Base-by-base conservation (phyloP, 73 alveolate species). In the Uronychia binucleata region DNA sequence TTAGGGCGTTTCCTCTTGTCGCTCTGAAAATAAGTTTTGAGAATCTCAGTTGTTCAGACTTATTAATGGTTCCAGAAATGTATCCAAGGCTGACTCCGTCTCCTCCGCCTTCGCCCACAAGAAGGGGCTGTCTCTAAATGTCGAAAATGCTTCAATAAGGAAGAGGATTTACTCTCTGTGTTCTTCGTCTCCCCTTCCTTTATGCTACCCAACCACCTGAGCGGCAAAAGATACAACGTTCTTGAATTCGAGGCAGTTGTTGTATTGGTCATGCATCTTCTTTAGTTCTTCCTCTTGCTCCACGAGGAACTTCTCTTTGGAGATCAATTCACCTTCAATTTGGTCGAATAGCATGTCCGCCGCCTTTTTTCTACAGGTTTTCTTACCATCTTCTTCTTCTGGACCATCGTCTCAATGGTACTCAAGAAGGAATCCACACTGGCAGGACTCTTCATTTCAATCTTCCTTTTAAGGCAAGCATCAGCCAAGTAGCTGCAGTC, bases 61-160 rank as follows among this genome's bases (percentile, higher is more conserved):
- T 90, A 57, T 93, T 88, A 75, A 98, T 92, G 26, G 95, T 88
- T 25, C 99, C 99, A 31, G 98, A 96, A 33, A 97, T 81, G 78
- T 92, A 98, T 87, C 84, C 95, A 94, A 81, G 92, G 85, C 89
- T 87, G 59, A 86, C 96, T 93, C 82, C 93, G 58, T 34, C 83
- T 74, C 80, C 94, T 82, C 75, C 74, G 28, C 58, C 79, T 31
- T 27, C 34, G 8, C 14, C 5, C n/a, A 46, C 67, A 5, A 46
- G 19, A 19, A 46, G 67, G 5, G 67, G 67, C 19, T 46, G 19
- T 19, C 67, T 46, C 19, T 46, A 46, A 46, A 46, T 26, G 78
- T 67, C 29, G 30, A 32, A 25, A 31, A 32, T 26, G 32, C 31
- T 57, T 33, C 33, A 57, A 85, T n/a, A 30, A 74, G 78, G 14